Conservation (phyloP, 2,329 filamentous ascomycete species). For the Colletotrichum noveboracense region DNA sequence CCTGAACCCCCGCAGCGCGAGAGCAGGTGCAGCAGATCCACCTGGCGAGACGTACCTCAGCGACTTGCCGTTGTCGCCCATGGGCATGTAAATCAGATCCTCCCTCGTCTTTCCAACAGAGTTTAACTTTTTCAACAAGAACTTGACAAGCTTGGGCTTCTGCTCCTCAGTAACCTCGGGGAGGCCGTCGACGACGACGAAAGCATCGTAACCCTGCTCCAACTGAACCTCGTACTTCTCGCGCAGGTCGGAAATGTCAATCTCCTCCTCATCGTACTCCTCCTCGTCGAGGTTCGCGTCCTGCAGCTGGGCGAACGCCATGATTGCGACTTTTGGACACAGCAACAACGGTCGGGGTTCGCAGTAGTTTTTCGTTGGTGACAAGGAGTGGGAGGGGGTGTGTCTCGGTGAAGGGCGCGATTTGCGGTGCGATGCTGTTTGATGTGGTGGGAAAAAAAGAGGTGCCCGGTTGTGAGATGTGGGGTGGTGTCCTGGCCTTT, state of each 20-base stretch:
- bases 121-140: constrained; percentile 91
- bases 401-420: constrained; percentile 17
- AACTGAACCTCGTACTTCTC: constrained; percentile 96
- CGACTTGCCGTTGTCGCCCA: constrained; percentile 85
- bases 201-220: constrained; percentile 94
- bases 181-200: constrained; percentile 94
- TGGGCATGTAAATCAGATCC: constrained; percentile 91
- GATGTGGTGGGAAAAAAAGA: constrained; percentile 23
- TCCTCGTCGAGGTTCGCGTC: constrained; percentile 88
- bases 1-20: not conserved
- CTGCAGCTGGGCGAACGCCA: constrained; percentile 94
- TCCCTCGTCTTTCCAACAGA: constrained; percentile 84
- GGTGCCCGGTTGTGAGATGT: constrained; percentile 14
- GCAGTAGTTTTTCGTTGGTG: not conserved
- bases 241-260: constrained; percentile 92
- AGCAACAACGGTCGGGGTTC: constrained; percentile 2
- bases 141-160: constrained; percentile 94
- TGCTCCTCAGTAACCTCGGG: constrained; percentile 88
- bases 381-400: not conserved
- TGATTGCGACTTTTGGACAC: constrained; percentile 56
- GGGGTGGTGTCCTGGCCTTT: constrained; percentile 6
- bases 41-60: constrained; percentile 68
- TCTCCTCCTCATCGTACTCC: constrained; percentile 88
- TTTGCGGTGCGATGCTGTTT: constrained; percentile 13
- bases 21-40: not conserved